Base-by-base conservation (phyloP, 1,284 basidiomycete species). In the Coniferiporia weirii region DNA sequence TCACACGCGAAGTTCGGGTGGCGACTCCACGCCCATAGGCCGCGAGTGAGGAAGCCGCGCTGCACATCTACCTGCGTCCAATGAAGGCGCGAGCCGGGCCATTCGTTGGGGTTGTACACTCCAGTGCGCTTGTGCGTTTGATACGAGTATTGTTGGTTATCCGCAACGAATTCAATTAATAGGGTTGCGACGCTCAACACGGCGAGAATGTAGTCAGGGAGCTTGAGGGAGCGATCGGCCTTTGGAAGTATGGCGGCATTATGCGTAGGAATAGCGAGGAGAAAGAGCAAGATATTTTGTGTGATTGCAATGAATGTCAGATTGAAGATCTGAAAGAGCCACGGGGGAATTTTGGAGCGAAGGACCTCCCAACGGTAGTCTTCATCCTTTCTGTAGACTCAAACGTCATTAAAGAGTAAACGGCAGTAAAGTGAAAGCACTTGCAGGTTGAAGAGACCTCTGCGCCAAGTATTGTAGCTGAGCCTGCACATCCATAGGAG, bases 1-100 rank as follows among this genome's bases (percentile, higher is more conserved):
- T 97, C 94, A 69, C 89, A 93, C 0, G 87, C 75, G 72, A 94
- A 95, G 71, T 97, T 97, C 17, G 95, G 94, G 71, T 98, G 95
- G 15, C 95, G 79, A 2, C 83, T 85, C 77, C 85, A 93, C 1
- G 83, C 81, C 90, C 91, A 98, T 9, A 98, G 72, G 0, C 95
- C 94, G 12, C 79, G 79, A 0, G 92, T 93, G 22, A 89, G 75
- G 70, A 98, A 98, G 0, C 95, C 95, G 5, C 94, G 79, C 64
- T 87, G 77, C 4, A 79, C 81, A 68, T 93, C 91, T 13, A 78
- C 79, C 27, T 80, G 75, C 1, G 81, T 83, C 83, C 83, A 91
- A 54, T 77, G 64, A 52, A 87, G 75, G 45, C 79, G 75, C 22
- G 87, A 81, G 13, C 83, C 82, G 6, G 76, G 73, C 89, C 90